phyloP scores from a whole-genome alignment of 2,329 filamentous ascomycete genomes.

The Paraphaeosphaeria minitans region DNA sequence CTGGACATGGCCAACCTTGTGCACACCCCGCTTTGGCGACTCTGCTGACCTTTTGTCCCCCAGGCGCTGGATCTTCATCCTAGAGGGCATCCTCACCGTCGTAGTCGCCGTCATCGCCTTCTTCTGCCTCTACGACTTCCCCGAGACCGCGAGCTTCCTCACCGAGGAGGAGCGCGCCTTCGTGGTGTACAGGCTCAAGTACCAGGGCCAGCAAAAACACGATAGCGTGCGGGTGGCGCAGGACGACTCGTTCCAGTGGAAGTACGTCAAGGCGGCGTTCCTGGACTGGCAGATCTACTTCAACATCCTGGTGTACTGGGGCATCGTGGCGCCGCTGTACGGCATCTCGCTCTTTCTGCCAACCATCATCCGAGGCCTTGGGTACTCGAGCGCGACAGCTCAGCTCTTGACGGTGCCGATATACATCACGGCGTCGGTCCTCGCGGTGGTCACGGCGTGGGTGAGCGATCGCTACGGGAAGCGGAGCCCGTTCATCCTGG shows the following conservation, averaged over 20 bases:
- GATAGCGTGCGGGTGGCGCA: constrained; percentile 70
- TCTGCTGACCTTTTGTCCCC: too few species aligned
- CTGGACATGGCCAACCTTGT: too few species aligned
- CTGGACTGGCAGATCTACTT: constrained; percentile 55
- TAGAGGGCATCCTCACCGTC: constrained; percentile 44
- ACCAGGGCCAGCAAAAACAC: constrained; percentile 53
- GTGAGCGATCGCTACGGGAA: constrained; percentile 38
- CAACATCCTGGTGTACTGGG: constrained; percentile 67
- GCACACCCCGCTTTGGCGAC: too few species aligned
- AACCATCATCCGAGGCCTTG: constrained; percentile 53
- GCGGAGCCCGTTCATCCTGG: constrained; percentile 43
- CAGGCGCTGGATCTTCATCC: constrained; percentile 43
- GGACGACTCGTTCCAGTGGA: constrained; percentile 72
- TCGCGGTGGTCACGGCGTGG: constrained; percentile 41
- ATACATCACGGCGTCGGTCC: constrained; percentile 46
- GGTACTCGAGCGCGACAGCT: constrained; percentile 46
- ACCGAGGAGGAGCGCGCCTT: constrained; percentile 58
- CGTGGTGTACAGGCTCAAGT: constrained; percentile 66
- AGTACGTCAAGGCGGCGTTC: constrained; percentile 51
- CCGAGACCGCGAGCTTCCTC: constrained; percentile 63
- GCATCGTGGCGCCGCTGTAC: constrained; percentile 51
- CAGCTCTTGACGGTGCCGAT: constrained; percentile 52
- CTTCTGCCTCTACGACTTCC: constrained; percentile 68
- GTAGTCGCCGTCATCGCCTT: constrained; percentile 41
- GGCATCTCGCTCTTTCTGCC: constrained; percentile 51